Percentiles rank a stretch among this genome's conserved stretches.
These are phyloP conservation scores for Secale cereale DNA, from an alignment of 176 grass and related monocot genomes.

Conservation along the genomic window DNA sequence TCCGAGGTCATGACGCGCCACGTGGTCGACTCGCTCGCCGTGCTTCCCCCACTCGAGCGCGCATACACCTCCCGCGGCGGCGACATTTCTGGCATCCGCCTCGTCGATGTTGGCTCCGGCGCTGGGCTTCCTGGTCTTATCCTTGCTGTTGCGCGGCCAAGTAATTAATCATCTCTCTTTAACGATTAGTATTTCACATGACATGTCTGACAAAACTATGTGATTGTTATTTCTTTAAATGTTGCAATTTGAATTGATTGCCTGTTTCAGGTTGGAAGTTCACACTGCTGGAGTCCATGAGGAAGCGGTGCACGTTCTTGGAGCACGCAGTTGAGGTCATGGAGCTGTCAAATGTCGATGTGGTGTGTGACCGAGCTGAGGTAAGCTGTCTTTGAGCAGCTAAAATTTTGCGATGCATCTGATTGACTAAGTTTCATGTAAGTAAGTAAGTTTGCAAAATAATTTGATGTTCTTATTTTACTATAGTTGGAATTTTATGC, in stretches of 20 bases:
- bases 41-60: conserved; percentile 55
- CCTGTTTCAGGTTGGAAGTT: conserved; percentile 67
- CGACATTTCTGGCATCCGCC: conserved; percentile 32
- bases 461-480: not conserved
- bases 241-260: not conserved
- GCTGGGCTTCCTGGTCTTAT: conserved; percentile 69
- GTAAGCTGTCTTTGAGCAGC: conserved; percentile 23
- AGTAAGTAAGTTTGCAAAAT: not conserved
- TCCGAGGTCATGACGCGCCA: conserved; percentile 83
- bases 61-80: conserved; percentile 36
- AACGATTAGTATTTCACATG: not conserved
- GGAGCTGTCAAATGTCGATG: conserved; percentile 75
- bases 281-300: conserved; percentile 75
- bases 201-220: not conserved
- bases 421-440: not conserved
- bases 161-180: conserved; percentile 16
- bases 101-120: conserved; percentile 84
- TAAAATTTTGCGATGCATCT: not conserved
- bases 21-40: conserved; percentile 65
- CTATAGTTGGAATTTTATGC: not conserved
- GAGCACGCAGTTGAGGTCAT: conserved; percentile 53
- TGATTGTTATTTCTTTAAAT: not conserved
- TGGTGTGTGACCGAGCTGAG: conserved; percentile 86
- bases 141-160: conserved; percentile 73
- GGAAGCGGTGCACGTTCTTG: conserved; percentile 73